Evolutionary conservation across 768 basidiomycete genomes (phyloP).

Genomic region (Lactarius quietus): DNA sequence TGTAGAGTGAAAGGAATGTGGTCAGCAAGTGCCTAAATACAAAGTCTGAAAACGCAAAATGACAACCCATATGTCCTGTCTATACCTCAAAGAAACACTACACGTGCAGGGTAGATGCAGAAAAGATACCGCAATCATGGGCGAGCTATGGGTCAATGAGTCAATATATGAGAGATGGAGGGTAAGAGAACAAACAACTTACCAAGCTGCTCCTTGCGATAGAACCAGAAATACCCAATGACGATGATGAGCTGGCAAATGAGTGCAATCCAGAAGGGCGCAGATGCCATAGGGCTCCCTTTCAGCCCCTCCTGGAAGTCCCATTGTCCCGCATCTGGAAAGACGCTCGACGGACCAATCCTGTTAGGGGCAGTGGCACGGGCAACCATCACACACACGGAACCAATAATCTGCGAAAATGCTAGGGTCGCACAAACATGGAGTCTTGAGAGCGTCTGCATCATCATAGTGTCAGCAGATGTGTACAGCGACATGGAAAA

Average conservation of each 20-base stretch:
- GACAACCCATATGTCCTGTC: constrained; percentile 17
- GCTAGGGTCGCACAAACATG: constrained; percentile 94
- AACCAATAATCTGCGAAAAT: constrained; percentile 86
- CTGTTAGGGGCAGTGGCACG: constrained; percentile 86
- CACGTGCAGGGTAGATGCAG: constrained; percentile 21
- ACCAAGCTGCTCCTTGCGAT: constrained; percentile 91
- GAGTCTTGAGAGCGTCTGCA: constrained; percentile 79
- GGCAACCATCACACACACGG: constrained; percentile 88
- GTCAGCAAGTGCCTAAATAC: constrained; percentile 25
- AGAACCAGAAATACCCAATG: constrained; percentile 94
- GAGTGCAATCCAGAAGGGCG: constrained; percentile 86
- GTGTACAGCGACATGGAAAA: not conserved
- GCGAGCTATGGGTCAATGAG: constrained; percentile 26
- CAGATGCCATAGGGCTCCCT: constrained; percentile 79
- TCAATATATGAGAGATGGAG: constrained; percentile 1
- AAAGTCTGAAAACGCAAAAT: constrained; percentile 14
- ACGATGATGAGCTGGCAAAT: constrained; percentile 81
- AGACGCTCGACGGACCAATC: constrained; percentile 86
- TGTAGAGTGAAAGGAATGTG: constrained; percentile 19
- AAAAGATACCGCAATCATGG: constrained; percentile 27
- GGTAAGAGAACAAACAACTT: constrained; percentile 31
- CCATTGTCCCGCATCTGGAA: constrained; percentile 91
- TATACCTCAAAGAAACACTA: constrained; percentile 19
- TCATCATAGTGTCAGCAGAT: not conserved
- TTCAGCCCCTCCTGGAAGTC: constrained; percentile 69